Evolutionary conservation across 805 yeast genomes (phyloP).

Genomic region (Candida namnaoensis): DNA sequence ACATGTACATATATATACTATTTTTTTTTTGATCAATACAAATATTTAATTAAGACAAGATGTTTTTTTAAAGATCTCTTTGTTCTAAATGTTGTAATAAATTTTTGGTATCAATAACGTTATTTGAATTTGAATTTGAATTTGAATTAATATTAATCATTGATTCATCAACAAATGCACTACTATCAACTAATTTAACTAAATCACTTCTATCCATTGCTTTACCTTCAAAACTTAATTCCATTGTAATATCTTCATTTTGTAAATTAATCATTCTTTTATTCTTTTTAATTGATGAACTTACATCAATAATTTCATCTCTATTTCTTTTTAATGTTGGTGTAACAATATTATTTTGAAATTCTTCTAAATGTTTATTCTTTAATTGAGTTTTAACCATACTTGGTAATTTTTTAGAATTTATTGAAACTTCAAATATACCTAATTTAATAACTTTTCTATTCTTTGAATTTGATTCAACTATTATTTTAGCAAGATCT

Average conservation of each 20-base stretch:
- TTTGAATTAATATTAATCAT: conserved; percentile 3
- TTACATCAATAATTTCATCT: conserved; percentile 15
- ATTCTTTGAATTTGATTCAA: no score
- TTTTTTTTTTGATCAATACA: background rate
- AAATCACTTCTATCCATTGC: conserved; percentile 34
- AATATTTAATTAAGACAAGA: conserved; percentile 9
- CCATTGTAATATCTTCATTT: conserved; percentile 20
- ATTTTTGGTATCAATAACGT: conserved; percentile 13
- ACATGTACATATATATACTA: background rate
- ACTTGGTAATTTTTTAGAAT: background rate
- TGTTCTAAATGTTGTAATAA: conserved; percentile 16
- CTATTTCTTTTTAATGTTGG: conserved; percentile 19
- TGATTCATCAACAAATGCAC: conserved; percentile 23
- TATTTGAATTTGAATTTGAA: conserved; percentile 1
- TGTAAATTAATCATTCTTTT: conserved; percentile 10
- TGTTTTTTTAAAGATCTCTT: conserved; percentile 10
- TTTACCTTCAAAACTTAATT: conserved; percentile 35
- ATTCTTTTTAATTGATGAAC: conserved; percentile 17
- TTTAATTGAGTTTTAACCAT: no score
- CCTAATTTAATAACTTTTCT: background rate
- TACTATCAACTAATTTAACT: conserved; percentile 29
- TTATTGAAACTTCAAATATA: background rate
- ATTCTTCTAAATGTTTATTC: background rate
- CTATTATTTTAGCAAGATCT: background rate
- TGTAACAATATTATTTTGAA: conserved; percentile 4